Percentiles rank a stretch among this genome's conserved stretches.
These are phyloP conservation scores for Begonia masoniana DNA, from an alignment of 306 rosid species.

Conservation along the genomic window DNA sequence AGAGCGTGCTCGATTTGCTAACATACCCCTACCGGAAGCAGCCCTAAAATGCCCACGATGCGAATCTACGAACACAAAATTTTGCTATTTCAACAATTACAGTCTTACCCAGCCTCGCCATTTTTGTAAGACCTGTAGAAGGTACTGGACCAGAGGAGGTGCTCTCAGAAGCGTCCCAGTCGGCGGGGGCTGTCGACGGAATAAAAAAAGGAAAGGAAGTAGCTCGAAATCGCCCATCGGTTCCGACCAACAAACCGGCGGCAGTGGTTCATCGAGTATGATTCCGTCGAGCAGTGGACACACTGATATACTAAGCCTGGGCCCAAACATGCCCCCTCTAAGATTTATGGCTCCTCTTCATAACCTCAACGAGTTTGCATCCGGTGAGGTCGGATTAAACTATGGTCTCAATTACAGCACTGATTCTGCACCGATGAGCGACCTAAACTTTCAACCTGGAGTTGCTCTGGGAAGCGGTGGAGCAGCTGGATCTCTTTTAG, in stretches of 20 bases:
- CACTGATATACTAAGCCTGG: constrained; percentile 1
- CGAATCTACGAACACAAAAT: constrained; percentile 17
- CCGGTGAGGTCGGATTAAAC: constrained; percentile 5
- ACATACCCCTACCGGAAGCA: constrained; percentile 10
- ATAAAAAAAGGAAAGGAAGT: constrained; percentile 11
- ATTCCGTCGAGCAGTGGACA: constrained; percentile 9
- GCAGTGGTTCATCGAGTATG: constrained; percentile 4
- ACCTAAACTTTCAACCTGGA: constrained; percentile 7
- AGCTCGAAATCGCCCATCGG: constrained; percentile 12
- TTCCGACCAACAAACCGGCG: constrained; percentile 14
- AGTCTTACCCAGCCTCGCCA: constrained; percentile 13
- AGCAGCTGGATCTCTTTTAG: constrained; percentile 9
- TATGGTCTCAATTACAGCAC: background rate
- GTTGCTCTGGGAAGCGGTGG: constrained; percentile 5
- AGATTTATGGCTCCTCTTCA: constrained; percentile 13
- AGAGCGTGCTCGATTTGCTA: constrained; percentile 14
- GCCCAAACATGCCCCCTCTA: constrained; percentile 10
- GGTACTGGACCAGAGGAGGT: constrained; percentile 15
- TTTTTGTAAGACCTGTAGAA: constrained; percentile 11
- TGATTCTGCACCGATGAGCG: constrained; percentile 3
- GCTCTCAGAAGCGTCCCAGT: constrained; percentile 12
- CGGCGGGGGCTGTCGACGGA: constrained; percentile 14
- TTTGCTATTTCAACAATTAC: constrained; percentile 13
- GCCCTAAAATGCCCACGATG: constrained; percentile 17
- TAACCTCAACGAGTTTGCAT: constrained; percentile 1